Base-by-base conservation (phyloP, 805 yeast genomes). In the Lachancea sp. region DNA sequence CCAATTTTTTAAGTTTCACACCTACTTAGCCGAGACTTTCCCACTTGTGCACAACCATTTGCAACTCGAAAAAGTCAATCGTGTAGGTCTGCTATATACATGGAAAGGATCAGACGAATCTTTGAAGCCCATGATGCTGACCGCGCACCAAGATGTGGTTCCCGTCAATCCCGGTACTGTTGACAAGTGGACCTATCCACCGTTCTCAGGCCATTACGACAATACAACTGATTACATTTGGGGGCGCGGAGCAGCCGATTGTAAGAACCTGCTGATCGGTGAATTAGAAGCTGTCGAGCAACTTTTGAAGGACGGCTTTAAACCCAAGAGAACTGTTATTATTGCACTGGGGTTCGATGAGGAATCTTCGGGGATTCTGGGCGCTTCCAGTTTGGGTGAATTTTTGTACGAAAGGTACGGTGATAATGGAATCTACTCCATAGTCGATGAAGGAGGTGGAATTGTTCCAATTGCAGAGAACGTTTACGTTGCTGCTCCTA, bases 111-210 rank as follows among this genome's bases (percentile, higher is more conserved):
- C 74, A 2, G 56, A 74, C 32, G 22, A 51, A 5, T 45, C 58
- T 2, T 61, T 80, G 47, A 78, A 81, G 56, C 95, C 95, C n/a
- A 49, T 80, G 19, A 50, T 86, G 61, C 64, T 84, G 34, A 74
- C 83, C 58, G 90, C 92, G 3, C 96, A 86, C 59, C 86, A 80
- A 56, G 95, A 86, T 55, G 86, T 81, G 1, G 95, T 86, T 12
- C 95, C 95, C 0, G 81, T 83, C 4, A 82, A 78, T 52, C 56
- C 59, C n/a, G 74, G 69, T 18, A 75, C 88, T 0, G 60, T 68
- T 26, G 64, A 61, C 21, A 64, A 74, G 42, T 86, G 95, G 95
- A 67, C 64, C 0, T 68, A 74, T 53, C 79, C 78, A 11, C 94
- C 95, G 2, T 82, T 76, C 42, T 58, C 69, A 12, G 87, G 83